Base-by-base conservation (phyloP, 2,329 filamentous ascomycete species). In the Huntiella moniliformis region DNA sequence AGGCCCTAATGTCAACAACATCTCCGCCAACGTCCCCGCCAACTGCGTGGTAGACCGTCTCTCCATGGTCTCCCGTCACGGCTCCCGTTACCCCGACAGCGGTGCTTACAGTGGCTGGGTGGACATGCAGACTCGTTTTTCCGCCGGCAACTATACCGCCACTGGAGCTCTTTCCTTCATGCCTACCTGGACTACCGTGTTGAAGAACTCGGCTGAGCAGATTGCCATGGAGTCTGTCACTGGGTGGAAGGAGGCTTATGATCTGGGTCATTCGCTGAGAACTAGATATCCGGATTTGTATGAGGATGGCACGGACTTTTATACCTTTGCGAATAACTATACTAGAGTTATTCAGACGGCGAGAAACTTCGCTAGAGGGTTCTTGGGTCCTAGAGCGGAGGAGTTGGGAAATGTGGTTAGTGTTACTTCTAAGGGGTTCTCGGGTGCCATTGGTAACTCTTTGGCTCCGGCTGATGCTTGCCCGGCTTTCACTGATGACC, bases 291-390 rank as follows among this genome's bases (percentile, higher is more conserved):
- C 66, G 0, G 57, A 67, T 34, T 63, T 79, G 13, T 71, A 72
- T 52, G 53, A 55, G 1, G 63, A 68, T 43, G 65, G 66, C 5
- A 61, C 66, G 4, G 55, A 61, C 6, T 78, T 79, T 53, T 62
- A 68, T 6, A 67, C 77, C 5, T 82, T 74, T 73, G 68, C 74
- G 13, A 82, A 81, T 55, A 71, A 75, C 53, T 80, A 80, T 56
- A 68, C 71, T 4, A 67, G 73, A 4, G 74, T 77, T 0, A 61
- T 79, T 8, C 71, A 79, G 55, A 76, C 74, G 2, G 74, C 74
- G 1, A 63, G 70, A 44, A 64, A 74, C 39, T 81, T 80, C 51
- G 63, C 74, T 1, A 67, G 67, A 31, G 76, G 76, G 5, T 80
- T 72, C 54, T 57, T 80, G 0, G 75, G 75, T 0, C 64, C 67